A percentile compares a stretch with the other conserved stretches of the same genome.
Conservation (phyloP, 1,139 yeast genomes). For the Wickerhamomyces sp. region DNA sequence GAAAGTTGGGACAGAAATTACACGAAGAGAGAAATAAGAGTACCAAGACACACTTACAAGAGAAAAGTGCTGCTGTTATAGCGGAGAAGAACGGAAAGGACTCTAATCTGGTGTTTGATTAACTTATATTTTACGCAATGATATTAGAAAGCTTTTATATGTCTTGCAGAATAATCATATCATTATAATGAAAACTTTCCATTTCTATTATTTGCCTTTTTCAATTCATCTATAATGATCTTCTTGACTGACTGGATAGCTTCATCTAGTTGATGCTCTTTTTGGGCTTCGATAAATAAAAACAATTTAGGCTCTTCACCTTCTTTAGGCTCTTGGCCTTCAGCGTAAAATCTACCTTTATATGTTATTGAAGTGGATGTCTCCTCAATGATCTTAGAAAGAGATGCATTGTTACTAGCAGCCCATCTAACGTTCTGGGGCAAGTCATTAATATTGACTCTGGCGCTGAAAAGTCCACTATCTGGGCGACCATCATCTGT, state of each 20-base stretch:
- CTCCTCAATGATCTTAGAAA: constrained; percentile 62
- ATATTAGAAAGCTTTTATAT: neutral
- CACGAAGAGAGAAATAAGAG: constrained; percentile 24
- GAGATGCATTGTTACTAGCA: constrained; percentile 66
- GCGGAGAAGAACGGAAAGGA: constrained; percentile 8
- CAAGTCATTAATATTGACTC: constrained; percentile 74
- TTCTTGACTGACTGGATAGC: constrained; percentile 65
- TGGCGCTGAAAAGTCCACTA: constrained; percentile 61
- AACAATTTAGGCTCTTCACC: constrained; percentile 72
- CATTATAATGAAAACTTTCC: constrained; percentile 20
- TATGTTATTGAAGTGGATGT: constrained; percentile 79
- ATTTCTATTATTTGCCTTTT: constrained; percentile 18
- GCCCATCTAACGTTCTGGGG: constrained; percentile 85
- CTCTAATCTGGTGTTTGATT: constrained; percentile 25
- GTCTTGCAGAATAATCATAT: neutral
- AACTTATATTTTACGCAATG: neutral
- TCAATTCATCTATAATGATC: constrained; percentile 52
- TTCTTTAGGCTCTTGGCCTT: constrained; percentile 41
- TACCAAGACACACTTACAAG: constrained; percentile 15
- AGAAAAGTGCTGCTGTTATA: constrained; percentile 11
- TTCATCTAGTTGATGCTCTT: constrained; percentile 55
- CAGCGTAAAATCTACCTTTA: constrained; percentile 73
- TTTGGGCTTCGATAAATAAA: constrained; percentile 72
- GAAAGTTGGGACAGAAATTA: constrained; percentile 24
- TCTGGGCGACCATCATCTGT: constrained; percentile 40